Evolutionary conservation across 192 early-diverging fungal species (phyloP), one percentile per base, ranked within the genome.

Genomic region (Paraglomus brasilianum): DNA sequence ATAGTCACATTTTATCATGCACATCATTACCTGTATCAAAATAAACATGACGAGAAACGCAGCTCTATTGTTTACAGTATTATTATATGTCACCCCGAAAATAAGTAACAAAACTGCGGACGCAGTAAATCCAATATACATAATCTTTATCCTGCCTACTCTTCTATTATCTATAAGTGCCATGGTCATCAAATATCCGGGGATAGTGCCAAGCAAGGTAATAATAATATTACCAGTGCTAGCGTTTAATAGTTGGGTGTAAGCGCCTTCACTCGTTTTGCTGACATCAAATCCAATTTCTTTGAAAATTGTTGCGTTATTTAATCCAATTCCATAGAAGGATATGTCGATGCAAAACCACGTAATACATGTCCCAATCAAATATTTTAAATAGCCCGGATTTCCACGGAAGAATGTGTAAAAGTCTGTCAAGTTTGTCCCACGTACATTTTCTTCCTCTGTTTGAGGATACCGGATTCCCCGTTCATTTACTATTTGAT

Each of bases 111-210:
- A 76, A 15, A 92, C 71, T 30, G 91, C 86, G 50, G 92, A 80
- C 69, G 90, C 79, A 10, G 73, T 77, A 75, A 95, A 97, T 39
- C 95, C 95, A 63, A 89, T 77, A 55, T 91, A 82, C 76, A 95
- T 93, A 71, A 98, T 98, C n/a, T 77, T 86, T 64, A 89, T 92
- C 72, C 95, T 91, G 64, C 95, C 95, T 40, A 89, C 65, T 50
- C 77, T 73, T 30, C 30, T 30, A 30, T 30, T 2, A 62, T 98
- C 95, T 56, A 98, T 85, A 24, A 87, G 77, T 64, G 87, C 84
- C 65, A 98, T 93, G 17, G 89, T 80, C 56, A 91, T 78, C 86
- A 88, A 94, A 86, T 96, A 98, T 50, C 95, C 95, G 42, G 95
- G 95, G 15, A 98, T 81, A 46, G 85, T 81, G 62, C 91, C 91